Conservation (phyloP, 371 early-diverging fungal species). For the Rhizopus delemar region DNA sequence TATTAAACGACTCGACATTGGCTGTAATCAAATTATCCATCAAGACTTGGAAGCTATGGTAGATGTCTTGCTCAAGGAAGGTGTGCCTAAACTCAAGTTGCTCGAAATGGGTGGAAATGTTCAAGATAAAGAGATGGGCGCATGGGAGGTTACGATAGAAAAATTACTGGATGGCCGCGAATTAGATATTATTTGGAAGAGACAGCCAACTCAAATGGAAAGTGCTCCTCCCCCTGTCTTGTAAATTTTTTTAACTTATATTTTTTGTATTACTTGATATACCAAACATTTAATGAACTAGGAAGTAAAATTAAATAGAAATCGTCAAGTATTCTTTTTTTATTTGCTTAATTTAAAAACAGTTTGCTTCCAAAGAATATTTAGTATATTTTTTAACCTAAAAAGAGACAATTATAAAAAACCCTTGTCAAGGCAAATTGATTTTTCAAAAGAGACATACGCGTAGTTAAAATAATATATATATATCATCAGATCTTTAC, state of each 20-base stretch:
- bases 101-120: conserved; percentile 67
- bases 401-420: too few relatives aligned
- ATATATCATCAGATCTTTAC: too few relatives aligned
- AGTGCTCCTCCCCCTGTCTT: conserved; percentile 17
- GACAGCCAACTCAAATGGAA: conserved; percentile 29
- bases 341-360: too few relatives aligned
- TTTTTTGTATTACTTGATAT: conserved; percentile 3
- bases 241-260: not conserved
- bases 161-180: conserved; percentile 26
- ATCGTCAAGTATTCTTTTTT: not conserved
- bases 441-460: too few relatives aligned
- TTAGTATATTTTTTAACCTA: too few relatives aligned
- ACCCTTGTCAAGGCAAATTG: too few relatives aligned
- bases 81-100: conserved; percentile 47
- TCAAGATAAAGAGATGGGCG: conserved; percentile 41
- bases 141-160: conserved; percentile 50
- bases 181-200: conserved; percentile 38
- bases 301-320: not conserved
- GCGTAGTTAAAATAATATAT: too few relatives aligned
- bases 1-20: conserved; percentile 51
- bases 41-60: conserved; percentile 52
- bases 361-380: too few relatives aligned
- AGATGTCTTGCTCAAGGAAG: conserved; percentile 40
- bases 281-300: not conserved
- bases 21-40: conserved; percentile 54